A percentile compares a stretch with the other conserved stretches of the same genome.
These are phyloP conservation scores for Mycena maculata DNA, from an alignment of 768 basidiomycete genomes.

Conservation along the genomic window DNA sequence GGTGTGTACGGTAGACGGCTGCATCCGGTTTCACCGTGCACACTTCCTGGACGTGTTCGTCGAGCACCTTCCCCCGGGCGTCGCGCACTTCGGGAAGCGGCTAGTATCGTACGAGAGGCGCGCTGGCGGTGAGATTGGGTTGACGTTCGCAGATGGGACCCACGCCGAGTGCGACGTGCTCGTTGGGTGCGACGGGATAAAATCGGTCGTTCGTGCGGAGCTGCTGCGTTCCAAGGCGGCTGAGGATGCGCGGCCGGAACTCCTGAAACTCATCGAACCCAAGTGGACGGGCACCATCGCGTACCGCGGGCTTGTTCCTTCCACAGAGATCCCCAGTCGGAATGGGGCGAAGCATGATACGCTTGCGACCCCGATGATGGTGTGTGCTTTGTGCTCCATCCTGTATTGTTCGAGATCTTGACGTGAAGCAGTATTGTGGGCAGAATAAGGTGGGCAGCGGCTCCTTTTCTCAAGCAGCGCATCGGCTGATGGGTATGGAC, in stretches of 20 bases:
- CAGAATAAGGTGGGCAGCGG: slow-evolving; percentile 52
- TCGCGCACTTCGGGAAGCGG: slow-evolving; percentile 54
- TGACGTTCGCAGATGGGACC: slow-evolving; percentile 48
- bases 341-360: slow-evolving; percentile 46
- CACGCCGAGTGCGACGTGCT: slow-evolving; percentile 53
- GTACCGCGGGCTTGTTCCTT: slow-evolving; percentile 59
- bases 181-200: slow-evolving; percentile 60
- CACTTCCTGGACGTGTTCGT: slow-evolving; percentile 58
- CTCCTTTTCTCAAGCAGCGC: neutral
- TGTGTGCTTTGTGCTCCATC: slow-evolving; percentile 33
- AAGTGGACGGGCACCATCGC: slow-evolving; percentile 60
- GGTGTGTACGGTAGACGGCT: slow-evolving; percentile 44
- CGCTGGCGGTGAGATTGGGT: slow-evolving; percentile 30
- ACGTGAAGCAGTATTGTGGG: slow-evolving; percentile 55
- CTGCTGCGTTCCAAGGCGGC: slow-evolving; percentile 43
- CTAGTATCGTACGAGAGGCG: slow-evolving; percentile 42
- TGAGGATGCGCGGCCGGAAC: slow-evolving; percentile 37
- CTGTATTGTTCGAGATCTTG: slow-evolving; percentile 14
- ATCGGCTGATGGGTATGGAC: neutral
- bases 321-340: slow-evolving; percentile 45
- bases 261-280: slow-evolving; percentile 53
- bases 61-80: slow-evolving; percentile 45
- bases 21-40: slow-evolving; percentile 61
- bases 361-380: slow-evolving; percentile 57
- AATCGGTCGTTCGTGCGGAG: slow-evolving; percentile 48